Base-by-base conservation (phyloP, 1,284 basidiomycete species). In the Heliocybe sulcata region DNA sequence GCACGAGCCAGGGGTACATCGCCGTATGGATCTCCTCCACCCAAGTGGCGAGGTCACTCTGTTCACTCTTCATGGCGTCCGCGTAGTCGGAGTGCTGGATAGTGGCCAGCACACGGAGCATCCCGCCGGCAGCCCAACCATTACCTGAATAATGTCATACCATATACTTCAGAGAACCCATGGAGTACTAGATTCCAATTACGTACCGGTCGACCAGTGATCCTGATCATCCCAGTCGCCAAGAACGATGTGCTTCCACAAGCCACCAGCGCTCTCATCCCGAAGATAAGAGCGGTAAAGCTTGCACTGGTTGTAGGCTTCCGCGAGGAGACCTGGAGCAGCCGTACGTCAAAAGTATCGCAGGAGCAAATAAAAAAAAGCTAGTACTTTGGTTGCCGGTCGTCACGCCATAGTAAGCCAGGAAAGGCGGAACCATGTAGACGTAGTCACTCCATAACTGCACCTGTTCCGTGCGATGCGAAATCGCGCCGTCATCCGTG, bases 351-450 rank as follows among this genome's bases (percentile, higher is more conserved):
- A n/a, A n/a, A n/a, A n/a, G n/a, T n/a, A n/a, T n/a, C n/a, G n/a
- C n/a, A n/a, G n/a, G n/a, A n/a, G n/a, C n/a, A n/a, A n/a, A n/a
- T n/a, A n/a, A n/a, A n/a, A 16, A 20, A 16, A 42, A 42, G n/a
- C 38, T 31, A 31, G 12, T 12, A 90, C 69, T 0, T 72, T 67
- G n/a, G 73, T 54, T 62, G 66, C 63, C 51, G n/a, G 60, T 72
- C 52, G 69, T 62, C 56, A 72, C 73, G 6, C 85, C 90, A 60
- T 82, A 90, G 67, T 85, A 88, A 2, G 90, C 87, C 38, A 93
- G 72, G 68, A 90, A 92, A 1, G 90, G 88, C 2, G 90, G 88
- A 1, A 79, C 83, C 87, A 89, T 87, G 69, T 85, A 87, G 1
- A 83, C 67, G 58, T 77, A 85, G 65, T 83, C 81, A 26, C 29